Conservation (phyloP, 257 asterid species). For the Anisodus tanguticus region DNA sequence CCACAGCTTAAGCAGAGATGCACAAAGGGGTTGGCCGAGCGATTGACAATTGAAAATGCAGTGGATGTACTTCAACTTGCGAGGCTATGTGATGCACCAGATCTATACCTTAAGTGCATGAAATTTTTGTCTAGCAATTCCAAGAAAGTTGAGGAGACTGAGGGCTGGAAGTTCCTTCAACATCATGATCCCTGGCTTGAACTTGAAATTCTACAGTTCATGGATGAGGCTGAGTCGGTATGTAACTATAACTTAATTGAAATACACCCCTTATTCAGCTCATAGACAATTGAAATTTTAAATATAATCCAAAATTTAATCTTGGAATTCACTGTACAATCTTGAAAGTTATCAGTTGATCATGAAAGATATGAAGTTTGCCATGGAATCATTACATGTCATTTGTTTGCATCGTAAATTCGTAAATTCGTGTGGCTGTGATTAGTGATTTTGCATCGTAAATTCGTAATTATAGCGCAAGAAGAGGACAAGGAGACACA, state of each 20-base stretch:
- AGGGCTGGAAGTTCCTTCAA: conserved; percentile 88
- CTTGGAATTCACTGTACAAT: background rate
- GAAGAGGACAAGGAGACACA: conserved; percentile 63
- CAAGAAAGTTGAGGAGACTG: conserved; percentile 71
- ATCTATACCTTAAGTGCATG: conserved; percentile 76
- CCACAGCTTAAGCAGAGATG: conserved; percentile 84
- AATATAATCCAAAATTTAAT: background rate
- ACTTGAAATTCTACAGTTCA: conserved; percentile 79
- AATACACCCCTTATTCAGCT: background rate
- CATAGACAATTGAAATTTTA: background rate
- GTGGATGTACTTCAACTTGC: conserved; percentile 92
- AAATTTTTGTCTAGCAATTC: conserved; percentile 54
- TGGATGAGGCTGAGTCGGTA: conserved; percentile 85
- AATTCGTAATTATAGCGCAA: conserved; percentile 54
- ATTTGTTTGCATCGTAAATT: conserved; percentile 4
- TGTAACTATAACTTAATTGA: background rate
- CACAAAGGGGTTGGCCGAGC: conserved; percentile 53
- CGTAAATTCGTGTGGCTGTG: background rate
- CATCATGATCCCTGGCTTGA: conserved; percentile 80
- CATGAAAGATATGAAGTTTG: background rate
- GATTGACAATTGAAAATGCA: conserved; percentile 58
- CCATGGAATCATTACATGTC: background rate
- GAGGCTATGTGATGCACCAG: conserved; percentile 84
- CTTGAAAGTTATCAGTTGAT: background rate
- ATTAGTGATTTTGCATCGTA: conserved; percentile 9